Conservation (phyloP, 202 grass and related monocot genomes). For the Panicum virgatum region DNA sequence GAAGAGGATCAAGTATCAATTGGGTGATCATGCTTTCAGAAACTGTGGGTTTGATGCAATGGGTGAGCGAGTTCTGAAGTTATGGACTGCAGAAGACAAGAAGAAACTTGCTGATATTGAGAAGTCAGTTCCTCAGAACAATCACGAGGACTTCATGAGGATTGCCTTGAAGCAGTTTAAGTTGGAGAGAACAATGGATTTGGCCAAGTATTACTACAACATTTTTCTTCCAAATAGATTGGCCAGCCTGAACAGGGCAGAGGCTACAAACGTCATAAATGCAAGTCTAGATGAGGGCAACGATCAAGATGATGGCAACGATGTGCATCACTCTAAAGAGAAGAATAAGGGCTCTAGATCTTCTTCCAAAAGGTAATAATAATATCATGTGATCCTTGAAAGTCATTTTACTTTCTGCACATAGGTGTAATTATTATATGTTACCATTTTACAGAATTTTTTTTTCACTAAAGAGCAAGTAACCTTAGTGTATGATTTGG, state of each 20-base stretch:
- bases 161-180: conserved; percentile 39
- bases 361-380: conserved; percentile 34
- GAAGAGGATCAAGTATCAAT: conserved; percentile 25
- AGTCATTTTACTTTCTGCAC: background rate
- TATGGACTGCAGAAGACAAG: conserved; percentile 44
- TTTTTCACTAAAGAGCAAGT: background rate
- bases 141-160: conserved; percentile 34
- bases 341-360: conserved; percentile 8
- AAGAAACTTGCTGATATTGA: conserved; percentile 37
- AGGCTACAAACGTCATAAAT: conserved; percentile 12
- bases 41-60: conserved; percentile 46
- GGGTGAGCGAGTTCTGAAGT: conserved; percentile 43
- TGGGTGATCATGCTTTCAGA: conserved; percentile 42
- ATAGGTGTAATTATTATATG: background rate
- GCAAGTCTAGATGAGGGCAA: conserved; percentile 14
- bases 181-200: conserved; percentile 20
- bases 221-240: conserved; percentile 57
- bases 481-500: background rate
- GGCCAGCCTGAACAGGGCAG: conserved; percentile 39
- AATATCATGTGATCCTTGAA: conserved; percentile 8
- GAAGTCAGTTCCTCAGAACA: conserved; percentile 37
- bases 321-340: conserved; percentile 13
- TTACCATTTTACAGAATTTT: conserved; percentile 16
- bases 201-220: conserved; percentile 46
- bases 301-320: conserved; percentile 10